Conservation (phyloP, 1,284 basidiomycete species). For the Cystobasidiaceae sp. region DNA sequence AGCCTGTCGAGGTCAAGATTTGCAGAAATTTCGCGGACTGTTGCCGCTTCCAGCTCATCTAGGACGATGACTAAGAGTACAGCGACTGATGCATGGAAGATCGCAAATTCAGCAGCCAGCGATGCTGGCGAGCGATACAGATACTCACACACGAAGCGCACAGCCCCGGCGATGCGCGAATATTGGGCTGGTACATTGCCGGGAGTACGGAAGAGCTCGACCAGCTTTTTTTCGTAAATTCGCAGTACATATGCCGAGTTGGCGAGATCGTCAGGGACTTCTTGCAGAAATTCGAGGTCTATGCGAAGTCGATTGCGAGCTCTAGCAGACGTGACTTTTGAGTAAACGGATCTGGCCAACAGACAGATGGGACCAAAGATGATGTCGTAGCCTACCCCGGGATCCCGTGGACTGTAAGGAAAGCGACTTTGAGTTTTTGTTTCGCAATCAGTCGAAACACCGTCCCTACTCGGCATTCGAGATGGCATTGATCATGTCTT, state of each 20-base stretch:
- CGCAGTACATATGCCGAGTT: not conserved
- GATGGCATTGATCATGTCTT: not conserved
- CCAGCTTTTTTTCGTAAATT: slow-evolving; percentile 1
- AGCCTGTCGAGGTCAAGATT: not conserved
- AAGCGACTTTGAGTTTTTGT: not conserved
- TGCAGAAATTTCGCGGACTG: not conserved
- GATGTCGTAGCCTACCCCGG: slow-evolving; percentile 1
- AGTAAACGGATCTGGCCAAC: not conserved
- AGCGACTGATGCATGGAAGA: not conserved
- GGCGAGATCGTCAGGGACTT: not conserved
- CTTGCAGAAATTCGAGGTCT: not conserved
- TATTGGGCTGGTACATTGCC: not conserved
- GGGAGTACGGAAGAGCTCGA: not conserved
- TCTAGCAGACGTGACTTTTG: not conserved
- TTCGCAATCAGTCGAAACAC: not conserved
- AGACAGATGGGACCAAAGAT: slow-evolving; percentile 5
- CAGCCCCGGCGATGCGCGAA: not conserved
- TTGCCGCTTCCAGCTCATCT: slow-evolving; percentile 3
- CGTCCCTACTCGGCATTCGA: not conserved
- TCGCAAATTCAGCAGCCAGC: no score
- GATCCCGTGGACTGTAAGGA: not conserved
- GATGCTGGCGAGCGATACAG: no score
- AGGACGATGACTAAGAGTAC: not conserved
- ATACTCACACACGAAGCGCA: slow-evolving; percentile 9
- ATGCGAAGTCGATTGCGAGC: not conserved